Evolutionary conservation across 2,329 filamentous ascomycete species (phyloP).

Genomic region (Fragosphaeria purpurea): DNA sequence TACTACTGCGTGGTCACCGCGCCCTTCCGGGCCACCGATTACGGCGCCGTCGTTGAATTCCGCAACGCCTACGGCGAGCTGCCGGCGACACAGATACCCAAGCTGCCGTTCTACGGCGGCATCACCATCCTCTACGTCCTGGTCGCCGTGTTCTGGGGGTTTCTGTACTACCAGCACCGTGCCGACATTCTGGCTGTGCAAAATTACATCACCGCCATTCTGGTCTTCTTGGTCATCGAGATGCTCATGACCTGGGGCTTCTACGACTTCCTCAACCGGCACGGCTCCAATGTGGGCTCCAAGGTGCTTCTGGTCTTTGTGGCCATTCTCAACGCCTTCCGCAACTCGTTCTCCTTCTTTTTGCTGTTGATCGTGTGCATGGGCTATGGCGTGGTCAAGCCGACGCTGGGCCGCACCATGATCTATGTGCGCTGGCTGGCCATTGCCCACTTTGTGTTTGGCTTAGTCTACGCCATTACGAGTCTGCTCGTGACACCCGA

Average conservation of each 20-base stretch:
- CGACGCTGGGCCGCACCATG: constrained; percentile 85
- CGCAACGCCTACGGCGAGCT: constrained; percentile 95
- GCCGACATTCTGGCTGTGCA: constrained; percentile 94
- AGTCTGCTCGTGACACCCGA: constrained; percentile 85
- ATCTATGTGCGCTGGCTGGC: constrained; percentile 85
- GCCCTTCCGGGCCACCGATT: constrained; percentile 57
- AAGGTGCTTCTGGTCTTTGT: constrained; percentile 85
- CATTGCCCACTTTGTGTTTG: constrained; percentile 88
- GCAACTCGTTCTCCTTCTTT: constrained; percentile 98
- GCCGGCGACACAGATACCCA: constrained; percentile 88
- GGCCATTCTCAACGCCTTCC: constrained; percentile 82
- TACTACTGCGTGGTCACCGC: constrained; percentile 91
- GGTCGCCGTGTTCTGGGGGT: constrained; percentile 79
- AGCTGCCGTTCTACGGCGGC: constrained; percentile 92
- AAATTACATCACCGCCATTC: constrained; percentile 96
- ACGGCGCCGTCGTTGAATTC: constrained; percentile 77
- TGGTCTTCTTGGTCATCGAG: constrained; percentile 87
- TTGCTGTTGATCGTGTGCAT: constrained; percentile 96
- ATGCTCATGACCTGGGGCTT: constrained; percentile 99
- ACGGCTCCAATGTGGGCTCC: constrained; percentile 72
- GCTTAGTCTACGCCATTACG: constrained; percentile 83
- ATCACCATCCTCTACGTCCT: constrained; percentile 90
- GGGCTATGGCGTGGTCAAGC: constrained; percentile 98
- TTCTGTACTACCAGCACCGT: constrained; percentile 89
- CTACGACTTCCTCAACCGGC: constrained; percentile 90